phyloP scores from a whole-genome alignment of 306 rosid genomes.

The Neltuma alba region DNA sequence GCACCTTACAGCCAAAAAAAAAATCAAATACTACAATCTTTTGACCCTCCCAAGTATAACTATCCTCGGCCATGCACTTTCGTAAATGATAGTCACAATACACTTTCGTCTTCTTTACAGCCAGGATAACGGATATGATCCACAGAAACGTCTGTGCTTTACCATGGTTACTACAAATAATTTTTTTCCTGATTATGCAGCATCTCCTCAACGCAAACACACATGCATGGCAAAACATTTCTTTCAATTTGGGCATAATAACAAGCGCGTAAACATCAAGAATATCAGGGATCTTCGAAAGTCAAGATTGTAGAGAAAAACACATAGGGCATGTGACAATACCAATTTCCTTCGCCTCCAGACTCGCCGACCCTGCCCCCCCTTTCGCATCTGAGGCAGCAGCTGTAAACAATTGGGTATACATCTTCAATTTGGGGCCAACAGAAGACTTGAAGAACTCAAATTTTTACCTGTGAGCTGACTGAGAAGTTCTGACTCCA shows the following conservation, averaged over 20 bases:
- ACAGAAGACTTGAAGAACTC: background rate
- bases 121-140: background rate
- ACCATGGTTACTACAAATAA: constrained; percentile 13
- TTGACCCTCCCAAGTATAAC: background rate
- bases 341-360: constrained; percentile 94
- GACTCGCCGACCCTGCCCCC: constrained; percentile 55
- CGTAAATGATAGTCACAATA: constrained; percentile 1
- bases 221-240: background rate
- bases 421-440: constrained; percentile 9
- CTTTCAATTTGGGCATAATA: constrained; percentile 15
- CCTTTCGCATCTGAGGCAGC: constrained; percentile 54
- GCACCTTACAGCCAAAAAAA: constrained; percentile 14
- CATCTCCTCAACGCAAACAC: background rate
- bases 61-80: background rate
- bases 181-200: background rate
- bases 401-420: constrained; percentile 51
- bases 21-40: background rate
- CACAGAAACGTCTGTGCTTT: background rate
- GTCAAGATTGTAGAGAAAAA: background rate
- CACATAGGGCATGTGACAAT: constrained; percentile 1
- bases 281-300: background rate
- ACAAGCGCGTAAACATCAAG: constrained; percentile 37
- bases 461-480: constrained; percentile 51
- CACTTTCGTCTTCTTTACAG: background rate
- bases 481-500: constrained; percentile 43